Percentiles rank a stretch among this genome's conserved stretches.
phyloP scores from a whole-genome alignment of 2,329 filamentous ascomycete genomes.

The Fusarium incarnatum region DNA sequence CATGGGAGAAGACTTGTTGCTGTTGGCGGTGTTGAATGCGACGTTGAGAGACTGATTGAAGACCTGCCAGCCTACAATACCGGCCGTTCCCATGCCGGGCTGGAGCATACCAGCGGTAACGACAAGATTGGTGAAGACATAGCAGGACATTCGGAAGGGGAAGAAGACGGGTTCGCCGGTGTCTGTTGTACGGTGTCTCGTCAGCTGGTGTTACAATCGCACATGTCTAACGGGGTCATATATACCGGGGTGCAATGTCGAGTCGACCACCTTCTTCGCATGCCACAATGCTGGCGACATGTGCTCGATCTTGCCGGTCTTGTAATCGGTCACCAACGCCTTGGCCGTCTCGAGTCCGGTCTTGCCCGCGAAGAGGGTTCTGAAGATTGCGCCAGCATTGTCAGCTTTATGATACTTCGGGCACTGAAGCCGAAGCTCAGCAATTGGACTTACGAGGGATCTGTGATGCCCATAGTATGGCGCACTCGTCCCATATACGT shows the following conservation, averaged over 20 bases:
- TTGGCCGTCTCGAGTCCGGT: conserved; percentile 89
- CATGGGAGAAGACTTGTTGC: conserved; percentile 95
- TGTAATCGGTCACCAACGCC: conserved; percentile 83
- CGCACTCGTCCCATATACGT: conserved; percentile 96
- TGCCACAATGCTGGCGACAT: conserved; percentile 95
- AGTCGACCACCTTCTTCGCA: conserved; percentile 97
- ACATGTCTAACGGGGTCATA: neutral
- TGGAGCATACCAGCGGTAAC: conserved; percentile 98
- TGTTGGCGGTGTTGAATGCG: conserved; percentile 96
- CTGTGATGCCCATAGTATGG: conserved; percentile 89
- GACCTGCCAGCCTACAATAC: conserved; percentile 93
- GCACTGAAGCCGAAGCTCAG: neutral
- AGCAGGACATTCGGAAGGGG: conserved; percentile 97
- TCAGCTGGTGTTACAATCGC: conserved; percentile 24
- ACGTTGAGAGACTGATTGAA: conserved; percentile 98
- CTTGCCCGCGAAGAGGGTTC: conserved; percentile 85
- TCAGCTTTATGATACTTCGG: conserved; percentile 14
- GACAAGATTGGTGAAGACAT: conserved; percentile 91
- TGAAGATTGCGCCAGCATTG: conserved; percentile 54
- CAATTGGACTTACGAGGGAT: conserved; percentile 82
- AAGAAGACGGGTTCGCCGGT: conserved; percentile 92
- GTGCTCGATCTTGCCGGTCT: conserved; percentile 78
- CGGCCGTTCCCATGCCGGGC: conserved; percentile 82
- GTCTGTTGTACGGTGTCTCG: conserved; percentile 65
- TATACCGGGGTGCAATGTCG: conserved; percentile 92